phyloP scores from a whole-genome alignment of 768 basidiomycete genomes.

The Dendrothele bispora region DNA sequence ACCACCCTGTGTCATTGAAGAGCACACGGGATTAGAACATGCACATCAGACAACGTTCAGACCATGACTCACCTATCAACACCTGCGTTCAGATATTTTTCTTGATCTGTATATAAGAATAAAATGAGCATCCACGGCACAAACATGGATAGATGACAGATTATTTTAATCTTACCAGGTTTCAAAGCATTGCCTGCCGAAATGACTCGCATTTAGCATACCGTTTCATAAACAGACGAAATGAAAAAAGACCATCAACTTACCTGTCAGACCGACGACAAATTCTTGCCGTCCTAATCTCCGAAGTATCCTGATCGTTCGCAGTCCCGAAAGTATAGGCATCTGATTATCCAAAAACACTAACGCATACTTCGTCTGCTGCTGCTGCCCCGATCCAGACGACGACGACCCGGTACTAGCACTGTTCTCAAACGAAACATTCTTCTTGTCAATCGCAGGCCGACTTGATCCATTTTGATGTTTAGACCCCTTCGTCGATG shows the following conservation, averaged over 20 bases:
- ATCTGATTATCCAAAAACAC: slow-evolving; percentile 76
- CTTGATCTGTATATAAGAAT: slow-evolving; percentile 76
- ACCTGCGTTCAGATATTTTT: slow-evolving; percentile 74
- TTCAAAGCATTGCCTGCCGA: too few species aligned
- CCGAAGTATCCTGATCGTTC: slow-evolving; percentile 64
- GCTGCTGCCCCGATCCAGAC: slow-evolving; percentile 13
- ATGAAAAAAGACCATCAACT: slow-evolving; percentile 16
- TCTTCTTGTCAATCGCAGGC: too few species aligned
- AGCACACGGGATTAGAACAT: too few species aligned
- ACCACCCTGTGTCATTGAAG: too few species aligned
- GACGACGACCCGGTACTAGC: slow-evolving; percentile 31
- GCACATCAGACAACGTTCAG: not conserved
- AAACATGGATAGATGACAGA: too few species aligned
- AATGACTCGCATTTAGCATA: too few species aligned
- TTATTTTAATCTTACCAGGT: too few species aligned
- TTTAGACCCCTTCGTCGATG: too few species aligned
- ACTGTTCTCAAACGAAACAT: too few species aligned
- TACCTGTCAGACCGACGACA: slow-evolving; percentile 80
- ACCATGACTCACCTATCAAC: slow-evolving; percentile 60
- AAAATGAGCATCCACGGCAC: too few species aligned
- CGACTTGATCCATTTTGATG: too few species aligned
- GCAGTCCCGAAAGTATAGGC: slow-evolving; percentile 77
- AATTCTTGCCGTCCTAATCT: slow-evolving; percentile 68
- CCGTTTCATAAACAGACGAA: too few species aligned
- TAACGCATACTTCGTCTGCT: slow-evolving; percentile 43